These are phyloP conservation scores for Tilletia walkeri DNA, from an alignment of 1,284 basidiomycete genomes.

Conservation along the genomic window DNA sequence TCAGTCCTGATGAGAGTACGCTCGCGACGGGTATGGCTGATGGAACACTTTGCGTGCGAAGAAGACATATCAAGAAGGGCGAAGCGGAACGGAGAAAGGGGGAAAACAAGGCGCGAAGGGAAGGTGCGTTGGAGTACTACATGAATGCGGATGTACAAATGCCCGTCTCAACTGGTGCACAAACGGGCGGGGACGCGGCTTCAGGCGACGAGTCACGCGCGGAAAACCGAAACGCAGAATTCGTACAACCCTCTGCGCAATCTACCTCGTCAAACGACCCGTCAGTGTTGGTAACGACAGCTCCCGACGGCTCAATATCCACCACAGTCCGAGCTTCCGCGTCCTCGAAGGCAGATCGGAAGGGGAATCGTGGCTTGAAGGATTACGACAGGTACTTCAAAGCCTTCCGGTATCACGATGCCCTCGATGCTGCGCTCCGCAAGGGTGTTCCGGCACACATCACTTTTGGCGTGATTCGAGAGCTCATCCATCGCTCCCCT, in stretches of 20 bases:
- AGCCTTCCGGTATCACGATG: slow-evolving; percentile 89
- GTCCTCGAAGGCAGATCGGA: background rate
- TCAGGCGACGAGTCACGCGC: background rate
- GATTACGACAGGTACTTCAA: slow-evolving; percentile 89
- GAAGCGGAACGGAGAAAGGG: slow-evolving; percentile 62
- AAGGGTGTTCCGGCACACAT: slow-evolving; percentile 58
- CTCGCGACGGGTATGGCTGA: slow-evolving; percentile 95
- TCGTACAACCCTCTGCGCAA: background rate
- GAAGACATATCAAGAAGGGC: slow-evolving; percentile 70
- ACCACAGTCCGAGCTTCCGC: slow-evolving; percentile 1
- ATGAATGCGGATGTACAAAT: slow-evolving; percentile 34
- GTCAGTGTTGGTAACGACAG: background rate
- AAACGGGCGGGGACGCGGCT: background rate
- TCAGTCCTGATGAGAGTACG: slow-evolving; percentile 95
- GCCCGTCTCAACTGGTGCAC: background rate
- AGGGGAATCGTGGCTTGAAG: slow-evolving; percentile 62
- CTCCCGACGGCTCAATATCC: slow-evolving; percentile 13
- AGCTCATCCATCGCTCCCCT: slow-evolving; percentile 73
- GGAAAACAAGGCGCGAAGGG: slow-evolving; percentile 61
- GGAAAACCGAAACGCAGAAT: background rate
- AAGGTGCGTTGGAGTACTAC: slow-evolving; percentile 72
- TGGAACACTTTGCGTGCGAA: slow-evolving; percentile 69
- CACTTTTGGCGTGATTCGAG: slow-evolving; percentile 86
- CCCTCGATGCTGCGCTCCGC: slow-evolving; percentile 64
- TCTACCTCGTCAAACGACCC: background rate